Percentiles rank a stretch among this genome's conserved stretches.
Conservation (phyloP, 306 rosid species). For the Quercus aquifolioides region DNA sequence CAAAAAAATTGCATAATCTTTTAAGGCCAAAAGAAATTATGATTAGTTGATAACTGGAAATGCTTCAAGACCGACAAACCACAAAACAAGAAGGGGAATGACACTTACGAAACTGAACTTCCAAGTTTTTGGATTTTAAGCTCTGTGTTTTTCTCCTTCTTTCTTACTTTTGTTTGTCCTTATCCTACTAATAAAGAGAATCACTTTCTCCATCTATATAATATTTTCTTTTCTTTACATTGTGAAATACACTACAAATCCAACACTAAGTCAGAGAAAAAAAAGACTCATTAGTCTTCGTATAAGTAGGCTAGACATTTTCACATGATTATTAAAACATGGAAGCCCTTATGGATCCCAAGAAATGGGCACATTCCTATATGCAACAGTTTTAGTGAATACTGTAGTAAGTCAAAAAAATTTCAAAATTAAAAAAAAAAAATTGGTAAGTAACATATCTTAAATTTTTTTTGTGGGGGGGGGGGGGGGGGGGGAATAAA, state of each 20-base stretch:
- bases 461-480: background rate
- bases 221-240: background rate
- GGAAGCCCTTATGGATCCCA: background rate
- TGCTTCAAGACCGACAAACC: too few species aligned
- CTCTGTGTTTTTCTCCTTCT: background rate
- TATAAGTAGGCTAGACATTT: background rate
- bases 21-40: too few species aligned
- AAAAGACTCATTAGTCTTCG: background rate
- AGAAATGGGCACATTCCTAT: background rate
- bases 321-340: background rate
- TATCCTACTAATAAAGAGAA: background rate
- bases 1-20: background rate
- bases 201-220: background rate
- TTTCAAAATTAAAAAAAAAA: background rate
- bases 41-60: too few species aligned
- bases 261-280: background rate
- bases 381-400: background rate
- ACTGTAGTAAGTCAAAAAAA: background rate
- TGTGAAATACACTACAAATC: background rate
- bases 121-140: background rate
- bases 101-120: background rate
- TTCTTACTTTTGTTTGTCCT: background rate
- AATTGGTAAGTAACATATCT: background rate
- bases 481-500: too few species aligned
- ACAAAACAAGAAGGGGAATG: background rate